Evolutionary conservation across 1,284 basidiomycete genomes (phyloP).

Genomic region (Phellopilus nigrolimitatus): DNA sequence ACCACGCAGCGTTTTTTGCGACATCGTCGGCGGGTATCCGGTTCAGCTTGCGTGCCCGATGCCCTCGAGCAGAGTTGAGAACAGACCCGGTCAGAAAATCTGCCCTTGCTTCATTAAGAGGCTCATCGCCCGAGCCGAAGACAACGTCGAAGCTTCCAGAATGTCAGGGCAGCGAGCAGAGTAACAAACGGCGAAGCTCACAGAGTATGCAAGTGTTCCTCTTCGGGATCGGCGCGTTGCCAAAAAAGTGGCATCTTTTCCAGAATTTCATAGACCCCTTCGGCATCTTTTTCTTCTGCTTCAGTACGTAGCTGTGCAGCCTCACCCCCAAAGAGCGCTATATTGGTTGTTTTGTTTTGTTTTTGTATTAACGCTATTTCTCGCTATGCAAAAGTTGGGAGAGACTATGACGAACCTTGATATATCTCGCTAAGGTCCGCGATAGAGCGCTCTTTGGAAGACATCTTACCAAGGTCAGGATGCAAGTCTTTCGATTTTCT

Average conservation of each 20-base stretch:
- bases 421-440: constrained; percentile 48
- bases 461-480: constrained; percentile 42
- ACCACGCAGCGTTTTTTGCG: constrained; percentile 45
- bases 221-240: constrained; percentile 42
- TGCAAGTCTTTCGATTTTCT: constrained; percentile 25
- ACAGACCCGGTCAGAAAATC: constrained; percentile 52
- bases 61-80: constrained; percentile 47
- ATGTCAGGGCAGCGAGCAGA: constrained; percentile 7
- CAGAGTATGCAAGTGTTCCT: constrained; percentile 57
- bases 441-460: constrained; percentile 38
- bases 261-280: constrained; percentile 42
- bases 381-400: too few relatives aligned
- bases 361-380: too few relatives aligned
- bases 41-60: constrained; percentile 45
- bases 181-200: constrained; percentile 26
- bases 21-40: constrained; percentile 41
- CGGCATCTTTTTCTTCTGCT: constrained; percentile 25
- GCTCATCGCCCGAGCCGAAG: constrained; percentile 47
- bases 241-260: constrained; percentile 52
- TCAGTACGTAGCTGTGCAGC: constrained; percentile 29
- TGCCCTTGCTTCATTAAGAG: constrained; percentile 37
- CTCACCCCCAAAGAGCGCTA: constrained; percentile 31
- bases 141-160: constrained; percentile 54
- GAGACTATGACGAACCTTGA: too few relatives aligned
- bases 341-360: too few relatives aligned